Evolutionary conservation across 2,329 filamentous ascomycete genomes (phyloP).

Genomic region (Penicillium sp.): DNA sequence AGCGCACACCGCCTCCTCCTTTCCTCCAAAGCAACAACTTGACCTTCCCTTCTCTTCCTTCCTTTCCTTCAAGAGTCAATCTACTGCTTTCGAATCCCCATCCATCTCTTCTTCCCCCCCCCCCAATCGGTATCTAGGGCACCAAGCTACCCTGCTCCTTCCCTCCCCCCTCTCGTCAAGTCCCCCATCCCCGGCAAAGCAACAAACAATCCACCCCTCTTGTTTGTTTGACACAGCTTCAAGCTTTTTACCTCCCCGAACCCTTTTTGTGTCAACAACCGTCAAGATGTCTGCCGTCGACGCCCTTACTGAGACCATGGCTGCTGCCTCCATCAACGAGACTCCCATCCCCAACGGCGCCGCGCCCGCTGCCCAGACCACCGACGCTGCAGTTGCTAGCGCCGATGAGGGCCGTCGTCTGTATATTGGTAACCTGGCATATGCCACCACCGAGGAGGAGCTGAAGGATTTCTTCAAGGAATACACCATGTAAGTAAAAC

Average conservation of each 20-base stretch:
- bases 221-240: slow-evolving; percentile 60
- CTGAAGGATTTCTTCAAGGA: slow-evolving; percentile 99
- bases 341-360: slow-evolving; percentile 63
- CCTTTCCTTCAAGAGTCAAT: slow-evolving; percentile 24
- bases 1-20: slow-evolving; percentile 25
- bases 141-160: slow-evolving; percentile 76
- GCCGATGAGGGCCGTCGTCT: slow-evolving; percentile 98
- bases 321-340: slow-evolving; percentile 65
- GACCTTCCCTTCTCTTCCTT: slow-evolving; percentile 20
- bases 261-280: slow-evolving; percentile 32
- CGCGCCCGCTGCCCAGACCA: slow-evolving; percentile 63
- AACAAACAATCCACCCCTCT: slow-evolving; percentile 51
- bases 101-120: slow-evolving; percentile 24
- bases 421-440: slow-evolving; percentile 99
- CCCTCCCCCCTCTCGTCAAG: slow-evolving; percentile 61
- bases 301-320: slow-evolving; percentile 66
- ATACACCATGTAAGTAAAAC: slow-evolving; percentile 90
- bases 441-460: slow-evolving; percentile 99
- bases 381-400: slow-evolving; percentile 92
- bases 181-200: slow-evolving; percentile 28
- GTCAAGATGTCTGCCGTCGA: slow-evolving; percentile 78
- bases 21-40: slow-evolving; percentile 11
- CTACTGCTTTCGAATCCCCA: slow-evolving; percentile 14
- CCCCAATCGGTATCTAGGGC: slow-evolving; percentile 66
- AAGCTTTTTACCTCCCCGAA: slow-evolving; percentile 28